Evolutionary conservation across 1,284 basidiomycete genomes (phyloP).

Genomic region (Takashimella koratensis): DNA sequence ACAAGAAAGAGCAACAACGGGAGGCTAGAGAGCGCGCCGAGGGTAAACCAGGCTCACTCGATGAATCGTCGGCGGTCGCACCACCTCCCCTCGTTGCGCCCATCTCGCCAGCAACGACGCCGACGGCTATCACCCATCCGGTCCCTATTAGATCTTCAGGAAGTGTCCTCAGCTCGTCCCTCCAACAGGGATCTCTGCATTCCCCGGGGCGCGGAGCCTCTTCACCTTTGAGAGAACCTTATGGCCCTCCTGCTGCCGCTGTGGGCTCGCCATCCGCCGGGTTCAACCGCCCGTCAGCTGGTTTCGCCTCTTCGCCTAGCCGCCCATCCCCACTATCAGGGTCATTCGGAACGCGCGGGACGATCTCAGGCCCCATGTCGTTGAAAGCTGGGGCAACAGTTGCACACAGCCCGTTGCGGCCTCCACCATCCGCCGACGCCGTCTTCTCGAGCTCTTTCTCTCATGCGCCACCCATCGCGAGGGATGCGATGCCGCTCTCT

Average conservation of each 20-base stretch:
- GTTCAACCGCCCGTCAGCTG: slow-evolving; percentile 30
- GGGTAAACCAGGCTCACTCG: slow-evolving; percentile 5
- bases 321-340: slow-evolving; percentile 41
- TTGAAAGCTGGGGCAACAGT: slow-evolving; percentile 30
- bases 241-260: slow-evolving; percentile 39
- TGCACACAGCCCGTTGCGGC: slow-evolving; percentile 30
- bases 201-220: slow-evolving; percentile 22
- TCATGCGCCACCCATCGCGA: slow-evolving; percentile 22
- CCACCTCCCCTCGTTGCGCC: background rate
- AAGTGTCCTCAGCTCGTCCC: slow-evolving; percentile 30
- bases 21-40: slow-evolving; percentile 49
- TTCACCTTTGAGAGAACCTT: slow-evolving; percentile 43
- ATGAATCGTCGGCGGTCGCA: too few species aligned
- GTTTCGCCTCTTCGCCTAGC: slow-evolving; percentile 39
- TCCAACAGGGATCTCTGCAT: slow-evolving; percentile 26
- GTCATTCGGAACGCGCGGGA: slow-evolving; percentile 31
- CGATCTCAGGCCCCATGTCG: slow-evolving; percentile 35
- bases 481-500: slow-evolving; percentile 28
- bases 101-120: slow-evolving; percentile 1
- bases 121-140: slow-evolving; percentile 21
- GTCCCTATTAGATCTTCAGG: slow-evolving; percentile 39
- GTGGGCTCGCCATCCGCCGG: slow-evolving; percentile 40
- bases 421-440: slow-evolving; percentile 32
- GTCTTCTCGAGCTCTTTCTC: slow-evolving; percentile 40
- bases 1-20: slow-evolving; percentile 90